phyloP scores from a whole-genome alignment of 2,329 filamentous ascomycete genomes.

The Paramyrothecium sp. region DNA sequence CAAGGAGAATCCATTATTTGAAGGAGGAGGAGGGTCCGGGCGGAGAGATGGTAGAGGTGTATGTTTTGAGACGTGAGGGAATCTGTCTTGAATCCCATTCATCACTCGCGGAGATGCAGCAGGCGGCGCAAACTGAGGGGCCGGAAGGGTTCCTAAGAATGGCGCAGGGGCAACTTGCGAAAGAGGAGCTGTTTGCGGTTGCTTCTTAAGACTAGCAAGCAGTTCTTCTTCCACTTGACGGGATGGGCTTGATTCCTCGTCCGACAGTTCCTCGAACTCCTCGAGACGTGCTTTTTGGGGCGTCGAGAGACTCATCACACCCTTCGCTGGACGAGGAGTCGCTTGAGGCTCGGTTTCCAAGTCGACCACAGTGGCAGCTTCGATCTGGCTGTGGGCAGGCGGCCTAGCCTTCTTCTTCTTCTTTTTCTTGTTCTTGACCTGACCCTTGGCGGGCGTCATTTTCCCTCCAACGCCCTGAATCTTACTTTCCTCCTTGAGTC shows the following conservation, averaged over 20 bases:
- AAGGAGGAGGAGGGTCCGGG: neutral
- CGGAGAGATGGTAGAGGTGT: neutral
- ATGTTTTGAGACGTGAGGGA: neutral
- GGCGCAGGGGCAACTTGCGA: neutral
- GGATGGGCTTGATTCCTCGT: constrained; percentile 25
- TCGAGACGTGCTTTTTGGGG: constrained; percentile 29
- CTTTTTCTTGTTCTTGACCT: constrained; percentile 2
- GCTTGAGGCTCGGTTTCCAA: constrained; percentile 17
- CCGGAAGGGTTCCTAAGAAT: too few relatives aligned
- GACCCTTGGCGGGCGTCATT: neutral
- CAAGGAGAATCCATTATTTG: neutral
- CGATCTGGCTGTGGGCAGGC: constrained; percentile 28
- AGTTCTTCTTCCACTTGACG: constrained; percentile 18
- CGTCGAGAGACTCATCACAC: constrained; percentile 32
- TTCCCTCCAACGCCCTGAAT: neutral
- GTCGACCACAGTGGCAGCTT: constrained; percentile 26
- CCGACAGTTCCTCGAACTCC: constrained; percentile 27
- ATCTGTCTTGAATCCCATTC: neutral
- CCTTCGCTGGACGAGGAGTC: constrained; percentile 21
- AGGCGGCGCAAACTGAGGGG: too few relatives aligned
- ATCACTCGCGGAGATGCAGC: too few relatives aligned
- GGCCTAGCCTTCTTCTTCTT: constrained; percentile 23
- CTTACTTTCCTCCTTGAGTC: constrained; percentile 18
- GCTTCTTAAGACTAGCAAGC: neutral
- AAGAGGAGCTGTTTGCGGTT: neutral